These are phyloP conservation scores for Marvania coccoides DNA, from an alignment of 139 green algal genomes.

Conservation along the genomic window DNA sequence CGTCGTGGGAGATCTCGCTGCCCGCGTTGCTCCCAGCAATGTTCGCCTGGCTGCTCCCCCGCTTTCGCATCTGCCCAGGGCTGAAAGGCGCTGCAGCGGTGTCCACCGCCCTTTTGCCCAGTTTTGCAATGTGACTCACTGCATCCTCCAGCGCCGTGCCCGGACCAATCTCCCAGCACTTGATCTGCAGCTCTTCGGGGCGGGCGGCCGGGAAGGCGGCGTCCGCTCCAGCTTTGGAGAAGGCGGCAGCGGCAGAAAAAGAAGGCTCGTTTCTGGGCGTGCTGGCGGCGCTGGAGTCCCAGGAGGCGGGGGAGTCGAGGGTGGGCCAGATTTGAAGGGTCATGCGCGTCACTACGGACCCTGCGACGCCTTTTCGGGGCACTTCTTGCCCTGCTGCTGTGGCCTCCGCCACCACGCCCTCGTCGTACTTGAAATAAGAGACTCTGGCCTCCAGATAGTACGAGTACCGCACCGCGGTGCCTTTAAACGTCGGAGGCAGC, in stretches of 20 bases:
- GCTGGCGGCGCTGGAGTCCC: no score
- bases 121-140: slow-evolving; percentile 14
- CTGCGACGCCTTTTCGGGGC: not conserved
- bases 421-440: slow-evolving; percentile 6
- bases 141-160: slow-evolving; percentile 27
- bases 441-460: slow-evolving; percentile 32
- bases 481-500: slow-evolving; percentile 45
- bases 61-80: not conserved
- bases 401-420: not conserved
- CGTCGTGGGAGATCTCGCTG: slow-evolving; percentile 14
- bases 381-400: not conserved
- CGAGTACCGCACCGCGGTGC: slow-evolving; percentile 30
- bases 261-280: no score
- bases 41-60: not conserved
- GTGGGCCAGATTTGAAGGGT: slow-evolving; percentile 18
- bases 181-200: slow-evolving; percentile 13
- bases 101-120: not conserved
- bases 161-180: slow-evolving; percentile 33
- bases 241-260: no score
- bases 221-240: slow-evolving; percentile 1
- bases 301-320: no score
- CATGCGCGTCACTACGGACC: not conserved
- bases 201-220: not conserved
- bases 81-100: not conserved
- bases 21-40: not conserved